These are phyloP conservation scores for Scutellaria baicalensis DNA, from an alignment of 257 asterid species.

Conservation along the genomic window DNA sequence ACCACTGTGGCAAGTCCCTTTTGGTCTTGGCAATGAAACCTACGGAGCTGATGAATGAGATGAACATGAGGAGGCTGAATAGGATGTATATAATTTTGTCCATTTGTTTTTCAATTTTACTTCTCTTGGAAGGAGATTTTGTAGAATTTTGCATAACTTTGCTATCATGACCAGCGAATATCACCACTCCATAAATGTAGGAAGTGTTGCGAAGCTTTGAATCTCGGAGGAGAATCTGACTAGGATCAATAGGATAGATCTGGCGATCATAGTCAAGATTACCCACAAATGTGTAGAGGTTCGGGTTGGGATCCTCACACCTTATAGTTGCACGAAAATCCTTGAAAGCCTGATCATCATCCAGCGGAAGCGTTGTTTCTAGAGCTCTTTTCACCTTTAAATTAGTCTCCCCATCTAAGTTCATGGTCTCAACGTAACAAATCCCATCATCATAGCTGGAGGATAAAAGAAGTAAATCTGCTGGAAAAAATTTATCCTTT, in stretches of 20 bases:
- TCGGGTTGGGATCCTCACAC: conserved; percentile 97
- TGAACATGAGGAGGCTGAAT: conserved; percentile 72
- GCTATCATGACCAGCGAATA: conserved; percentile 91
- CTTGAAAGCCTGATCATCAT: conserved; percentile 62
- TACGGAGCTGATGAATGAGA: conserved; percentile 80
- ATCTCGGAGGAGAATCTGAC: conserved; percentile 91
- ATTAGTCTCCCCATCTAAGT: conserved; percentile 97
- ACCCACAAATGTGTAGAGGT: conserved; percentile 83
- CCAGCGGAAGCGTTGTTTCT: conserved; percentile 70
- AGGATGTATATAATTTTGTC: conserved; percentile 92
- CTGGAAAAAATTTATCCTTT: conserved; percentile 89
- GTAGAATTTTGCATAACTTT: conserved; percentile 97
- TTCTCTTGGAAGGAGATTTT: conserved; percentile 89
- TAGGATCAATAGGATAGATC: conserved; percentile 84
- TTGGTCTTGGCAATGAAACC: conserved; percentile 81
- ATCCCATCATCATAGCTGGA: conserved; percentile 96
- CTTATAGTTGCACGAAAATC: conserved; percentile 63
- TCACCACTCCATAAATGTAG: conserved; percentile 79
- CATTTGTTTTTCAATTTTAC: conserved; percentile 85
- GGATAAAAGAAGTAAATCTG: conserved; percentile 88
- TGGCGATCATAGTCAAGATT: conserved; percentile 82
- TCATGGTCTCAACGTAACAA: conserved; percentile 97
- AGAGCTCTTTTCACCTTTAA: conserved; percentile 84
- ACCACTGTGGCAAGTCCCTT: conserved; percentile 69
- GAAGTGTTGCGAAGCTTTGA: conserved; percentile 91